Evolutionary conservation across 1,284 basidiomycete species (phyloP).

Genomic region (Hypsizygus ulmarius): DNA sequence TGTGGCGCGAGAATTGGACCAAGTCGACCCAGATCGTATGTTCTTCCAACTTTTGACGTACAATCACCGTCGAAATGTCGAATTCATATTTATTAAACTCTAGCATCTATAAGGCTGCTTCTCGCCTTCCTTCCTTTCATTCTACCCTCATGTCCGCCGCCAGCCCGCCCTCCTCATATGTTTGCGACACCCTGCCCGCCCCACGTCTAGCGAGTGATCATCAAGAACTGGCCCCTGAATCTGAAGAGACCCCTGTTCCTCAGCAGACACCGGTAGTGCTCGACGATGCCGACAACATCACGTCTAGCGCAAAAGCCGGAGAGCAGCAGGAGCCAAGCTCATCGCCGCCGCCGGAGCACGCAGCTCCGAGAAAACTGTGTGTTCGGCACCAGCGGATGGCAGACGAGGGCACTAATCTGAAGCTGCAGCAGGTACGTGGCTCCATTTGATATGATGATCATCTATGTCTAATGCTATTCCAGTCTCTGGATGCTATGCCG

Average conservation of each 20-base stretch:
- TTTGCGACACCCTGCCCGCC: constrained; percentile 73
- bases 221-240: constrained; percentile 27
- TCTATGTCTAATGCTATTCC: constrained; percentile 3
- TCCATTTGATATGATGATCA: neutral
- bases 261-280: constrained; percentile 16
- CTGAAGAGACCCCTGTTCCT: constrained; percentile 9
- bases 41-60: constrained; percentile 8
- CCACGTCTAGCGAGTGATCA: constrained; percentile 45
- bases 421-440: constrained; percentile 82
- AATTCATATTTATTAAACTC: constrained; percentile 9
- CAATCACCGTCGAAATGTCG: constrained; percentile 9
- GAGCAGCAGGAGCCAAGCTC: constrained; percentile 22
- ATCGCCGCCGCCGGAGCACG: constrained; percentile 38
- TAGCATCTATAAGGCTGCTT: neutral
- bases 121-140: constrained; percentile 1
- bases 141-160: constrained; percentile 17
- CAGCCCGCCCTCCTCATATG: constrained; percentile 34
- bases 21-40: neutral
- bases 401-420: constrained; percentile 90
- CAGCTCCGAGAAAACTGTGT: constrained; percentile 66
- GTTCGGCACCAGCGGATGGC: constrained; percentile 96
- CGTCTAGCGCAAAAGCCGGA: constrained; percentile 15
- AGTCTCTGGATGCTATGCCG: constrained; percentile 94
- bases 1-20: constrained; percentile 33
- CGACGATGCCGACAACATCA: constrained; percentile 20